Evolutionary conservation across 495 filamentous ascomycete genomes (phyloP), one percentile per base, ranked within the genome.

Genomic region (Friedmanniomyces simplex): DNA sequence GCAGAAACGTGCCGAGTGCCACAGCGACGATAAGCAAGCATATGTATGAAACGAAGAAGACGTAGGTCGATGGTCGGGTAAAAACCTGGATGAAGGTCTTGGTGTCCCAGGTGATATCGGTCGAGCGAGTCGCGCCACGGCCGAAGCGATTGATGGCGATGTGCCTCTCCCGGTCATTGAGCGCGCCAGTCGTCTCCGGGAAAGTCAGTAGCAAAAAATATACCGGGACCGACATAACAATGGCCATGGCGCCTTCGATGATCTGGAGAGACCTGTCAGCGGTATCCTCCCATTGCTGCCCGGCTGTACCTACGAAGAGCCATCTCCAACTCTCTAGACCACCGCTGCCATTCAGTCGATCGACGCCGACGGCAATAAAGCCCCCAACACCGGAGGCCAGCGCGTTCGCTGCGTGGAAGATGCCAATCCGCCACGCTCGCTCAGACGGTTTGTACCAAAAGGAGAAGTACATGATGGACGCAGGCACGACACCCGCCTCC

Each of bases 131-230:
- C n/a, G 54, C 53, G n/a, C 60, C 60, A 32, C 55, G 49, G 30
- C 55, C 50, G 49, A 63, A 54, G 39, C 55, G 41, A 50, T 59
- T 54, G 34, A 58, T 59, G 12, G 55, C 55, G 42, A 59, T 45
- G 50, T 63, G 37, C n/a, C 53, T 24, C 24, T 62, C 54, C 11
- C 59, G 53, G 2, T 62, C 59, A 1, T 54, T 50, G 34, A 57
- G 48, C 12, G 54, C 54, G 12, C 30, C 20, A 13, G 59, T 50
- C 12, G 46, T 36, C 24, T 57, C 54, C 0, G 54, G 54, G 36
- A 47, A 57, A 22, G 54, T 57, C 22, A 57, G 34, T 21, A 57
- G 54, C 11, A 47, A 25, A 6, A 57, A 39, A 28, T 49, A 57
- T 14, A 57, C 16, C n/a, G 48, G 45, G 5, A 49, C 26, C 32